Base-by-base conservation (phyloP, 345 rosid genomes). In the Abelmoschus esculentus region DNA sequence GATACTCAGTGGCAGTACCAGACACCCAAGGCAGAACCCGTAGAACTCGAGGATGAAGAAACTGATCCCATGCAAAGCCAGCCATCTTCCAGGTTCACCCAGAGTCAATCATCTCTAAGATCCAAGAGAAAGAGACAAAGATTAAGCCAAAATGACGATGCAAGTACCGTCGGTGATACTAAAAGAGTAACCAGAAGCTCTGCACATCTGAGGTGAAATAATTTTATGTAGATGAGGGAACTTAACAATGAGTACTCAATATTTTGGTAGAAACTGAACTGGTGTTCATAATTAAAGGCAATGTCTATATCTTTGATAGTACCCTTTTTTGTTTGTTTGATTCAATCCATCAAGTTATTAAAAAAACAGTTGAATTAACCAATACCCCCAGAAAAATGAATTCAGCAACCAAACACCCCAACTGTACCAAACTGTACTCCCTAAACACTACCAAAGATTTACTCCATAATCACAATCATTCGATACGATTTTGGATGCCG, bases 151-250 rank as follows among this genome's bases (percentile, higher is more conserved):
- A 74, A 66, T 57, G 22, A 11, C 7, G 67, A 65, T 19, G 53
- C 8, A 5, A 83, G 73, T 28, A 17, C 55, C 5, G 50, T 26
- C 14, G 81, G 78, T 61, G 73, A 54, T 63, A 38, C 8, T 36
- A 87, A 79, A 81, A 84, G 97, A 77, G 79, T 75, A 29, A 90
- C 92, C 57, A 80, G 92, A 15, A 81, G 87, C 52, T 77, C 75
- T 62, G 40, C 83, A 32, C 83, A 18, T 7, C 72, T 53, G 61
- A 80, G 79, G 61, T 84, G 70, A 81, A 42, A 69, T 58, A 14
- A n/a, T 57, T 34, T 47, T 19, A 18, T 36, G 8, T 26, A 28
- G 19, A 40, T 29, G 28, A 18, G 36, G 36, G 8, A 28, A 31
- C 12, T 12, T 22, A 42, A 19, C 57, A 15, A 17, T 17, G 12